phyloP scores from a whole-genome alignment of 192 early-diverging fungal genomes.

The Chytriomyces hyalinus region DNA sequence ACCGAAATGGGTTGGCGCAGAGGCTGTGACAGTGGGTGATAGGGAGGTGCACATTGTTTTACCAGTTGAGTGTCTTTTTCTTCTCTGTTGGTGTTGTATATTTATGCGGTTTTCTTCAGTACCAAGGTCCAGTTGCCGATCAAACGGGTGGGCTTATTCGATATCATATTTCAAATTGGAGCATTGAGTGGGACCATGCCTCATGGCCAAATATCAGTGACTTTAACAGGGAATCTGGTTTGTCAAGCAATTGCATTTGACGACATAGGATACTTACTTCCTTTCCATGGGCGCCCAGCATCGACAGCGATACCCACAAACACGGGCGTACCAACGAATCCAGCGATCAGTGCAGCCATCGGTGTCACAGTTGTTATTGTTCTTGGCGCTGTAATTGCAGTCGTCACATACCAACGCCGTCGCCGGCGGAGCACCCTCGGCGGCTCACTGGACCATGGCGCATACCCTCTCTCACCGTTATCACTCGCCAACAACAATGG shows the following conservation, averaged over 20 bases:
- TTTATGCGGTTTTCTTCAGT: not conserved
- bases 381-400: not conserved
- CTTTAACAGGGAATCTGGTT: not conserved
- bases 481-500: not conserved
- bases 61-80: not conserved
- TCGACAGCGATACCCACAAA: not conserved
- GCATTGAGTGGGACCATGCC: not conserved
- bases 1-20: conserved; percentile 3
- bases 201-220: conserved; percentile 3
- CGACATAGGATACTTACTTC: too few relatives aligned
- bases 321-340: not conserved
- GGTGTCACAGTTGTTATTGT: not conserved
- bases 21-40: not conserved
- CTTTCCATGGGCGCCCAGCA: too few relatives aligned
- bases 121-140: not conserved
- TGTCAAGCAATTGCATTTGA: too few relatives aligned
- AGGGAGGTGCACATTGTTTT: conserved; percentile 8
- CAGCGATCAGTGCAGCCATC: not conserved
- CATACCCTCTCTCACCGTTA: not conserved
- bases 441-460: not conserved
- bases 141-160: conserved; percentile 16
- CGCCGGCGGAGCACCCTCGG: not conserved
- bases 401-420: not conserved
- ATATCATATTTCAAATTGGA: conserved; percentile 2
- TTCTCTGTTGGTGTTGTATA: not conserved